These are phyloP conservation scores for Daldinia sp. DNA, from an alignment of 2,329 filamentous ascomycete species.

Conservation along the genomic window DNA sequence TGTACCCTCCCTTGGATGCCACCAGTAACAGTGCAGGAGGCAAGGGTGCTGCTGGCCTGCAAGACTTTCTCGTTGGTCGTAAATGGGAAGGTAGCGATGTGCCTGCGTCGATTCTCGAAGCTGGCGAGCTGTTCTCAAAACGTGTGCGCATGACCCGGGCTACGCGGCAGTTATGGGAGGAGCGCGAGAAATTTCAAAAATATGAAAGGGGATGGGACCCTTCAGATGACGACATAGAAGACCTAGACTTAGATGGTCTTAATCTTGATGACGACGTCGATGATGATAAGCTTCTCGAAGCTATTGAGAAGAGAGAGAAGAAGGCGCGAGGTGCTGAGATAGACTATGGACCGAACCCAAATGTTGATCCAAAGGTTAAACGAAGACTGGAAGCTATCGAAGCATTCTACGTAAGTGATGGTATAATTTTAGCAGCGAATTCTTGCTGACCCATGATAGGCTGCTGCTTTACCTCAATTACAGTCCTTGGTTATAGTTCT, in stretches of 20 bases:
- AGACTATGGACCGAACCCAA: conserved; percentile 65
- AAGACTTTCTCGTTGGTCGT: conserved; percentile 82
- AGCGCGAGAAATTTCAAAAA: conserved; percentile 89
- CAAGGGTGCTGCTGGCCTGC: conserved; percentile 83
- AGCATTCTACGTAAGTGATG: conserved; percentile 80
- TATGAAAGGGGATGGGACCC: conserved; percentile 90
- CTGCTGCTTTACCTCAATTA: conserved; percentile 81
- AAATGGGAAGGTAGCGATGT: conserved; percentile 96
- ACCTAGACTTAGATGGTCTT: conserved; percentile 54
- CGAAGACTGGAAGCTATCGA: conserved; percentile 82
- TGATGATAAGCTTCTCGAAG: conserved; percentile 55
- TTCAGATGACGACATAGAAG: conserved; percentile 58
- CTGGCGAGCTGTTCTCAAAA: conserved; percentile 89
- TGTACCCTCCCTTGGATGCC: conserved; percentile 93
- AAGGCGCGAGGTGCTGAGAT: conserved; percentile 57
- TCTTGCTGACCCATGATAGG: conserved; percentile 62
- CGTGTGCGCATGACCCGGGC: conserved; percentile 92
- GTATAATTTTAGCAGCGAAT: conserved; percentile 14
- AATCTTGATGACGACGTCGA: conserved; percentile 50
- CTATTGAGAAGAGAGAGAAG: conserved; percentile 58
- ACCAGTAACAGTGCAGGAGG: conserved; percentile 91
- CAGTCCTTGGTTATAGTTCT: conserved; percentile 95
- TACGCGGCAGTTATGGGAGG: conserved; percentile 94
- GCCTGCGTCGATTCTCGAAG: conserved; percentile 93
- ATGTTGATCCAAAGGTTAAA: conserved; percentile 67